Evolutionary conservation across 345 rosid species (phyloP).

Genomic region (Linum usitatissimum): DNA sequence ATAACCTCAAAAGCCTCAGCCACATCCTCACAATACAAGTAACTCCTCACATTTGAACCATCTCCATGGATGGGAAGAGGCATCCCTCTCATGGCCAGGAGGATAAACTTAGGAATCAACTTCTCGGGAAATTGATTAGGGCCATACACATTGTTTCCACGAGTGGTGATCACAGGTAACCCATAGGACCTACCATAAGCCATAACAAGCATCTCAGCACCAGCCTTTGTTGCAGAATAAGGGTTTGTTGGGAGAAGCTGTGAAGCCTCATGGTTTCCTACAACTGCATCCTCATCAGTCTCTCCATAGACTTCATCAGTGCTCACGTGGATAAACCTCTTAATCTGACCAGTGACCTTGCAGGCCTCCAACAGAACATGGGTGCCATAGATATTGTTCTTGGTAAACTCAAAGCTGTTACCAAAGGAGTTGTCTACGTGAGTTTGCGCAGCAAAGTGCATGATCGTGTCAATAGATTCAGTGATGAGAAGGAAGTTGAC

Average conservation of each 20-base stretch:
- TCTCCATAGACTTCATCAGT: constrained; percentile 93
- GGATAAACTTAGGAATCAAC: constrained; percentile 76
- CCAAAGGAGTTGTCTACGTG: constrained; percentile 88
- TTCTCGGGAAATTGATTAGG: constrained; percentile 89
- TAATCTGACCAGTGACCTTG: constrained; percentile 80
- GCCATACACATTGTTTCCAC: constrained; percentile 88
- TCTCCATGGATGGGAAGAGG: constrained; percentile 83
- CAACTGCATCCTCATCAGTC: constrained; percentile 86
- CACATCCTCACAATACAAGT: constrained; percentile 84
- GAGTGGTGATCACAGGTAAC: constrained; percentile 79
- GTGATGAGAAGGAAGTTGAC: constrained; percentile 84
- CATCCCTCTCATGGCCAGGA: constrained; percentile 63
- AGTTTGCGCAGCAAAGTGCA: constrained; percentile 92
- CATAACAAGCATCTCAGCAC: constrained; percentile 95
- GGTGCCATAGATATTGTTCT: constrained; percentile 79
- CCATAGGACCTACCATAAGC: constrained; percentile 89
- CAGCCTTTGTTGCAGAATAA: constrained; percentile 84
- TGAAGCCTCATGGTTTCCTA: constrained; percentile 88
- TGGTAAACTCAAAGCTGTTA: constrained; percentile 86
- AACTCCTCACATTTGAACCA: constrained; percentile 79
- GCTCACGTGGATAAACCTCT: constrained; percentile 86
- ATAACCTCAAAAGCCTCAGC: constrained; percentile 86
- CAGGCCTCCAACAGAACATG: constrained; percentile 87
- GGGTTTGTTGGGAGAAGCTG: constrained; percentile 95
- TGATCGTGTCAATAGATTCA: constrained; percentile 74